Evolutionary conservation across 768 basidiomycete genomes (phyloP), one percentile per base, ranked within the genome.

Genomic region (Termitomyces sp.): DNA sequence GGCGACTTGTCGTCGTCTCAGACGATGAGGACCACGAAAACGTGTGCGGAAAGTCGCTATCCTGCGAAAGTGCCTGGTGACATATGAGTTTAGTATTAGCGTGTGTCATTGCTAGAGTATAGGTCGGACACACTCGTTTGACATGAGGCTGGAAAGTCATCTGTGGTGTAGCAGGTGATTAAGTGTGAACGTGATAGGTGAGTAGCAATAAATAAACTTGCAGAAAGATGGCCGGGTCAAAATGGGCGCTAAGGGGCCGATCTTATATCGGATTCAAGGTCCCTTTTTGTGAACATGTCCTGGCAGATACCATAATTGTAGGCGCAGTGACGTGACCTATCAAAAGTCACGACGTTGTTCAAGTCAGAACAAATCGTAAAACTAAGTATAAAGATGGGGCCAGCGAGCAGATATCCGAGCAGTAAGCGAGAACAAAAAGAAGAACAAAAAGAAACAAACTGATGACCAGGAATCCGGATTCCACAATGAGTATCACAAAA

Each of bases 11-110:
- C 54, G 38, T 43, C 20, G 64, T 63, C 41, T 57, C 58, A 31
- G 53, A 47, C 39, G 66, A 59, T 3, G 66, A 63, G 12, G 67
- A 64, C 70, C 69, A 71, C 35, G 64, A 65, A 32, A 70, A 45
- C 4, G 69, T 65, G 43, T 66, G 66, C 11, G 68, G 63, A 39
- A 68, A 68, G 47, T 69, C 67, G 46, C 60, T 68, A 56, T 66
- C 65, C 27, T 52, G 55, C 7, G 56, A 61, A 16, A 52, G 15
- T 42, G 55, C 51, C 60, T 61, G 27, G 5, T 13, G 29, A 35
- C 13, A 32, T 41, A 15, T 52, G 40, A 36, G 42, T 10, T 38
- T 25, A 23, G 22, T n/a, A 18, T 10, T 49, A 10, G 53, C 16
- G 38, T 15, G 22, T n/a, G n/a, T n/a, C n/a, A n/a, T n/a, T n/a